Evolutionary conservation across 176 grass and related monocot genomes (phyloP).

Genomic region (Luzula sylvatica): DNA sequence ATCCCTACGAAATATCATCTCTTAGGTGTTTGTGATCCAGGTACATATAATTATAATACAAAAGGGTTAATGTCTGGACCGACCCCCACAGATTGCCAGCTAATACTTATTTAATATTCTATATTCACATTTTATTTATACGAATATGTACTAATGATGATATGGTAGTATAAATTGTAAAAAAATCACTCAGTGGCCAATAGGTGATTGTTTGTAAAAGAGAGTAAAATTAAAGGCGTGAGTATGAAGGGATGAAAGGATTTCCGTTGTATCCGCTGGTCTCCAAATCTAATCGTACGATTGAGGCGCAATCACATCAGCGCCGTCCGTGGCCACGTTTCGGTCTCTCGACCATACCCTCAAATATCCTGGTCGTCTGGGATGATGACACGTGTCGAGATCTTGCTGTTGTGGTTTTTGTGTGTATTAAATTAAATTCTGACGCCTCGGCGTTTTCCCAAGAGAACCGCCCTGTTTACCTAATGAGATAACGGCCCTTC

Average conservation of each 20-base stretch:
- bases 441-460: conserved; percentile 13
- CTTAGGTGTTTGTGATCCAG: not conserved
- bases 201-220: no score
- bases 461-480: conserved; percentile 13
- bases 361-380: not conserved
- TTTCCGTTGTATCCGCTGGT: not conserved
- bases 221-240: no score
- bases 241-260: not conserved
- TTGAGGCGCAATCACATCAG: conserved; percentile 7
- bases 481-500: not conserved
- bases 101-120: not conserved
- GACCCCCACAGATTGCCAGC: conserved; percentile 5
- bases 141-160: not conserved
- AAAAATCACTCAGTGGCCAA: no score
- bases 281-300: not conserved
- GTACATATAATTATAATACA: not conserved
- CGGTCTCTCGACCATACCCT: not conserved
- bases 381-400: not conserved
- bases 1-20: not conserved
- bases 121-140: not conserved
- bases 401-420: not conserved
- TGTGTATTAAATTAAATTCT: not conserved
- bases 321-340: conserved; percentile 16
- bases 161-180: not conserved
- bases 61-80: conserved; percentile 3